Evolutionary conservation across 1,284 basidiomycete species (phyloP).

Genomic region (Mrakiaceae sp.): DNA sequence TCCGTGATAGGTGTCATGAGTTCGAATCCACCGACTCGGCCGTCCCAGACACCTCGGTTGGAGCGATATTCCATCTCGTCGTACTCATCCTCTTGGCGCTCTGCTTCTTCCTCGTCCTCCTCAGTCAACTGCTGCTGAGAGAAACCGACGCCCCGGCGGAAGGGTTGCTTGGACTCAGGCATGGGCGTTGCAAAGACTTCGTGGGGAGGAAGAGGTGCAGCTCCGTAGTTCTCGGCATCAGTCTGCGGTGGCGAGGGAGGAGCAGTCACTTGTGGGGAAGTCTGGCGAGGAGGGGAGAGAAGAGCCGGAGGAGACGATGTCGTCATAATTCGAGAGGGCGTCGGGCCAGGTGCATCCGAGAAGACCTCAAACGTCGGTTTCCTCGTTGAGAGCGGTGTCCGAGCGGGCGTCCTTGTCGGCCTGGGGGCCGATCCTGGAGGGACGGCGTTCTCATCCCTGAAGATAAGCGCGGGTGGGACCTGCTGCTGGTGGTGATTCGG

Average conservation of each 20-base stretch:
- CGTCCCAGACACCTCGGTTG: conserved; percentile 50
- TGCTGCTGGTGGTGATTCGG: background rate
- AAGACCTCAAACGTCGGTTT: conserved; percentile 29
- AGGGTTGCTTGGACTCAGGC: conserved; percentile 13
- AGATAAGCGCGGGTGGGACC: conserved; percentile 16
- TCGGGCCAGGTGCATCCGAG: conserved; percentile 7
- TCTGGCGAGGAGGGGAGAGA: background rate
- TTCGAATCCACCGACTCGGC: conserved; percentile 63
- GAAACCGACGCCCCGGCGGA: conserved; percentile 12
- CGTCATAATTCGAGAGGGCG: no score
- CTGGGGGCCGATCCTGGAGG: conserved; percentile 19
- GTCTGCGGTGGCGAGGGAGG: conserved; percentile 8
- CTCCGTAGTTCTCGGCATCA: conserved; percentile 13
- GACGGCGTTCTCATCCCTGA: conserved; percentile 27
- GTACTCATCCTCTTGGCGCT: conserved; percentile 21
- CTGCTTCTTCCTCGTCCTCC: conserved; percentile 20
- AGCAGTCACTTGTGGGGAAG: conserved; percentile 16
- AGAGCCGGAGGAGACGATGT: no score
- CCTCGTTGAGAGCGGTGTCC: conserved; percentile 18
- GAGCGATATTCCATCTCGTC: conserved; percentile 4
- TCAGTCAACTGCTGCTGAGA: conserved; percentile 15
- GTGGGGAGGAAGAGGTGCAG: conserved; percentile 1
- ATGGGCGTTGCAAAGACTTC: conserved; percentile 26
- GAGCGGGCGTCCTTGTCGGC: conserved; percentile 21
- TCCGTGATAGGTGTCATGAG: conserved; percentile 94